Evolutionary conservation across 441 rosid genomes (phyloP).

Genomic region (Melastoma candidum): DNA sequence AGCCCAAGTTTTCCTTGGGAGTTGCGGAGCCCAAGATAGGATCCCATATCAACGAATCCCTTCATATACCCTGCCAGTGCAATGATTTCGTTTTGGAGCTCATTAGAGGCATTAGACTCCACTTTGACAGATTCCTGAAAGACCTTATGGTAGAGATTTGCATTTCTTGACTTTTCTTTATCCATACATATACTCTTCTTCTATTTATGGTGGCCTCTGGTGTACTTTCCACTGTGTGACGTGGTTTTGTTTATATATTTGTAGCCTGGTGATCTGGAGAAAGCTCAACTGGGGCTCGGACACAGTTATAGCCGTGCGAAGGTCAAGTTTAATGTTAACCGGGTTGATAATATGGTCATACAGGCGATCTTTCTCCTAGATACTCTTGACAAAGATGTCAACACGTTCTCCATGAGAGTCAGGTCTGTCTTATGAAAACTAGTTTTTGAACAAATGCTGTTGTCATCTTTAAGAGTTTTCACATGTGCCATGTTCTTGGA

Average conservation of each 20-base stretch:
- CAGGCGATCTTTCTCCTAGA: conserved; percentile 91
- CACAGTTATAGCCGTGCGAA: conserved; percentile 98
- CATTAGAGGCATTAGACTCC: no score
- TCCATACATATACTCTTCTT: no score
- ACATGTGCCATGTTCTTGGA: no score
- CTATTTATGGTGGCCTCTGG: no score
- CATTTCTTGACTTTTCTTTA: no score
- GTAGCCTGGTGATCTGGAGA: conserved; percentile 84
- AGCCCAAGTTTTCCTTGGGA: conserved; percentile 79
- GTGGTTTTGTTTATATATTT: not conserved
- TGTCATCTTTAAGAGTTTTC: no score
- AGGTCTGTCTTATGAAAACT: conserved; percentile 37
- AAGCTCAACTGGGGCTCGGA: conserved; percentile 89
- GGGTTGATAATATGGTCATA: conserved; percentile 93
- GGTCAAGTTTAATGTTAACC: conserved; percentile 93
- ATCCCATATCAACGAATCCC: conserved; percentile 64
- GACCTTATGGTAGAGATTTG: no score
- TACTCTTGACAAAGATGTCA: conserved; percentile 86
- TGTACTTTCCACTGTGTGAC: no score
- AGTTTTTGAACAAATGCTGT: no score
- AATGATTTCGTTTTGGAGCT: no score
- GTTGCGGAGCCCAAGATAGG: conserved; percentile 90
- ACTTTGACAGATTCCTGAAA: no score
- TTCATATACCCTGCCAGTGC: no score
- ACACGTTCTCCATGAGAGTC: conserved; percentile 90